A percentile compares a stretch with the other conserved stretches of the same genome.
Evolutionary conservation across 2,329 filamentous ascomycete species (phyloP).

Genomic region (Chlorencoelia australis): DNA sequence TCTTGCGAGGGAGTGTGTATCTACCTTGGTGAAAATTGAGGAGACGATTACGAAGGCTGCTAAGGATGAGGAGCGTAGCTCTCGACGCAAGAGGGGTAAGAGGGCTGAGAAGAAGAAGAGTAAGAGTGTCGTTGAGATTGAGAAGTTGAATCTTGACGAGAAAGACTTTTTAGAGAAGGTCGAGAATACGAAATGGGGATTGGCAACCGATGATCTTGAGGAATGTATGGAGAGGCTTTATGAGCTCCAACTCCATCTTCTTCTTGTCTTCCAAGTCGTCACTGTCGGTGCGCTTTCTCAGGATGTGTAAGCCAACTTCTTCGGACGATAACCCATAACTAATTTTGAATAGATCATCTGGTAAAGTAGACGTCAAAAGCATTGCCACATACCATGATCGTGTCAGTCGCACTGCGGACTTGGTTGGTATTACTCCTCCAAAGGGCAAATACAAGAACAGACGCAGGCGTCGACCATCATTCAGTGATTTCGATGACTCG

Average conservation of each 20-base stretch:
- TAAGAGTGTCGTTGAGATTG: not conserved
- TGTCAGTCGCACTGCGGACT: conserved; percentile 13
- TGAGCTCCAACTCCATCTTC: conserved; percentile 17
- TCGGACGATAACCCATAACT: not conserved
- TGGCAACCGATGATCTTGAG: not conserved
- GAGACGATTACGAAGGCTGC: conserved; percentile 7
- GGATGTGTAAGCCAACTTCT: conserved; percentile 12
- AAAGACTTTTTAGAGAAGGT: conserved; percentile 12
- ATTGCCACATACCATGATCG: conserved; percentile 18
- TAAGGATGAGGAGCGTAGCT: conserved; percentile 9
- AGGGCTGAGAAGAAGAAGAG: conserved; percentile 7
- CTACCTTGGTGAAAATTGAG: conserved; percentile 10
- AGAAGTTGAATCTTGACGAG: conserved; percentile 11
- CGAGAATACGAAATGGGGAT: conserved; percentile 13
- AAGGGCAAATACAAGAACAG: not conserved
- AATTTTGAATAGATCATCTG: conserved; percentile 10
- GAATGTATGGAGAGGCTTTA: conserved; percentile 11
- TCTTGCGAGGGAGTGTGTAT: conserved; percentile 16
- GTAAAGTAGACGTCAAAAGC: conserved; percentile 15
- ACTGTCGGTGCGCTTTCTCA: conserved; percentile 13
- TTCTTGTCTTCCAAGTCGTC: conserved; percentile 19
- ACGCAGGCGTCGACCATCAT: not conserved
- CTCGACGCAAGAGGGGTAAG: conserved; percentile 6
- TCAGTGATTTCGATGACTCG: conserved; percentile 6
- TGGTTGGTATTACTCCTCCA: conserved; percentile 12